A percentile compares a stretch with the other conserved stretches of the same genome.
Conservation (phyloP, 2,329 filamentous ascomycete genomes). For the Dichotomopilus funicola region DNA sequence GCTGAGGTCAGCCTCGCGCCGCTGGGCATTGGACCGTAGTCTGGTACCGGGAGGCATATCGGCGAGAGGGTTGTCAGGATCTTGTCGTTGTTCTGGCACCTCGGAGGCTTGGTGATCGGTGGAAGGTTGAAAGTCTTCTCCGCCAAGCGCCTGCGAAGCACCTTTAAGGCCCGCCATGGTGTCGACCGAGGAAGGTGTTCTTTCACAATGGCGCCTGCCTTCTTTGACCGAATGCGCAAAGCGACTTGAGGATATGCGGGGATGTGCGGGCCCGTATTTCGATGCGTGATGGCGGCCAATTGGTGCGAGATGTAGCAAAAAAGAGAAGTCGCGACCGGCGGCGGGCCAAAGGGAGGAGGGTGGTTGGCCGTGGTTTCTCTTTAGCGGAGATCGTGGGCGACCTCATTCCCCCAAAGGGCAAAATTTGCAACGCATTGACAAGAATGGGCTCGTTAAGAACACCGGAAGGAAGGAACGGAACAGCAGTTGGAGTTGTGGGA, state of each 20-base stretch:
- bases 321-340: constrained; percentile 4
- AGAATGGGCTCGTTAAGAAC: neutral
- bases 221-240: neutral
- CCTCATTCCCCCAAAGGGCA: constrained; percentile 3
- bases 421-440: neutral
- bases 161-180: constrained; percentile 8
- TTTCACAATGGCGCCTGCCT: constrained; percentile 3
- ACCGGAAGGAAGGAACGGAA: no score
- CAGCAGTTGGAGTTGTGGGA: neutral
- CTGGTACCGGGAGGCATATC: constrained; percentile 37
- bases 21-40: constrained; percentile 29
- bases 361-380: constrained; percentile 5
- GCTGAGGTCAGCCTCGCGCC: constrained; percentile 46
- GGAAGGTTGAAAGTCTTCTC: neutral
- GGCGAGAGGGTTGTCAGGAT: constrained; percentile 5
- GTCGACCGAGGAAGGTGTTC: constrained; percentile 4
- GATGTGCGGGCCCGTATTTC: neutral
- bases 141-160: neutral
- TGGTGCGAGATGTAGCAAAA: neutral
- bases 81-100: constrained; percentile 1
- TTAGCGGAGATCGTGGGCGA: neutral
- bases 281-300: neutral
- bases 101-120: neutral
- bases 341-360: neutral
- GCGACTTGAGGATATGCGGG: neutral